These are phyloP conservation scores for Ustilago loliicola DNA, from an alignment of 1,284 basidiomycete genomes.

Conservation along the genomic window DNA sequence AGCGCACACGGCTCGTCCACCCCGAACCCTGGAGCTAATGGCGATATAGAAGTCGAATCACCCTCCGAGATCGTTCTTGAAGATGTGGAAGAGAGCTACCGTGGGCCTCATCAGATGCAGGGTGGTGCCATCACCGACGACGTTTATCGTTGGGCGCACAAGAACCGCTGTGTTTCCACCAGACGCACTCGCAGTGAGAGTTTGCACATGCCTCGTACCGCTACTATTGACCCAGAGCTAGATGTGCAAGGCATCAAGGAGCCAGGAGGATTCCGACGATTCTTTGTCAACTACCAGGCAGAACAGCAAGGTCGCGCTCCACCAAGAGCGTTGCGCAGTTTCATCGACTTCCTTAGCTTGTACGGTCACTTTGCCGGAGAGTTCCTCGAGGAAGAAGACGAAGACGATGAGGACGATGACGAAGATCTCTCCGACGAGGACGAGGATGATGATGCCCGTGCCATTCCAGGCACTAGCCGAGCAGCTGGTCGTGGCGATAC, in stretches of 20 bases:
- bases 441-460: conserved; percentile 38
- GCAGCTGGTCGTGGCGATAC: conserved; percentile 48
- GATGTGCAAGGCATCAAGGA: conserved; percentile 64
- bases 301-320: conserved; percentile 62
- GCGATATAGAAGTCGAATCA: conserved; percentile 18
- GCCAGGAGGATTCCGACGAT: conserved; percentile 68
- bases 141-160: conserved; percentile 69
- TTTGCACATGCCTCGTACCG: conserved; percentile 63
- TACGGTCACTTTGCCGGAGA: conserved; percentile 70
- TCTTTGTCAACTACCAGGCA: conserved; percentile 63
- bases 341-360: conserved; percentile 68
- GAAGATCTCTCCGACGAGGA: conserved; percentile 53
- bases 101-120: conserved; percentile 64
- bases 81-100: conserved; percentile 56
- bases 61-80: conserved; percentile 29
- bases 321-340: conserved; percentile 65
- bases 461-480: conserved; percentile 47
- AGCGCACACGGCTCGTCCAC: conserved; percentile 26
- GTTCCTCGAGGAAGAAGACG: conserved; percentile 63
- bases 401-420: conserved; percentile 59
- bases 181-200: conserved; percentile 62
- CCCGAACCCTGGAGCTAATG: conserved; percentile 12
- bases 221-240: conserved; percentile 62
- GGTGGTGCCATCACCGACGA: conserved; percentile 69
- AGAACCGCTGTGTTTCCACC: conserved; percentile 56